Conservation (phyloP, 192 early-diverging fungal genomes). For the Linnemannia exigua region DNA sequence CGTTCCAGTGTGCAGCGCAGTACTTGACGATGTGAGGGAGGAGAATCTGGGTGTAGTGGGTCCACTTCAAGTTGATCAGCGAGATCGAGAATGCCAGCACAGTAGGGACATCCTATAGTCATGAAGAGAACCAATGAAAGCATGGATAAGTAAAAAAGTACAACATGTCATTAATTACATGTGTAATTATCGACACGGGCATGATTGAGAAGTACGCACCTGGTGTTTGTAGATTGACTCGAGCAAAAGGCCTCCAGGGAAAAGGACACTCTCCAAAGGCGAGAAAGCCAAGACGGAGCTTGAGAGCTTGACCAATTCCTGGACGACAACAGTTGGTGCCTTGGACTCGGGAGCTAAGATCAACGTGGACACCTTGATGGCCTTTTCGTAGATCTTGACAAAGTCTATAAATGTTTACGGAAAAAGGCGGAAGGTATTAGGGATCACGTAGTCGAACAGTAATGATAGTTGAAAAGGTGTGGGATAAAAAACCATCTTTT, state of each 20-base stretch:
- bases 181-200: neutral
- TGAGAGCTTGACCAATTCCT: constrained; percentile 47
- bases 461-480: neutral
- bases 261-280: constrained; percentile 59
- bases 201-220: constrained; percentile 26
- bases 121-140: neutral
- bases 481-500: neutral
- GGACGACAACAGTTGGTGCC: constrained; percentile 37
- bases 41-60: constrained; percentile 80
- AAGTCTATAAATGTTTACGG: constrained; percentile 51
- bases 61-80: constrained; percentile 74
- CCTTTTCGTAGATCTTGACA: constrained; percentile 56
- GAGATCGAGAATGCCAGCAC: constrained; percentile 79
- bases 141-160: neutral
- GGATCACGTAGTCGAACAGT: neutral
- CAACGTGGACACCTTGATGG: constrained; percentile 55
- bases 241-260: constrained; percentile 62
- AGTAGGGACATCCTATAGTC: constrained; percentile 62
- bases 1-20: constrained; percentile 55
- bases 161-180: neutral
- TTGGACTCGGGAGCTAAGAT: constrained; percentile 36
- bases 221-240: constrained; percentile 63
- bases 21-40: constrained; percentile 78
- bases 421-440: neutral
- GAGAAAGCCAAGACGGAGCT: constrained; percentile 35